phyloP scores from a whole-genome alignment of 2,329 filamentous ascomycete species.

The Mycosphaerella arachidis region DNA sequence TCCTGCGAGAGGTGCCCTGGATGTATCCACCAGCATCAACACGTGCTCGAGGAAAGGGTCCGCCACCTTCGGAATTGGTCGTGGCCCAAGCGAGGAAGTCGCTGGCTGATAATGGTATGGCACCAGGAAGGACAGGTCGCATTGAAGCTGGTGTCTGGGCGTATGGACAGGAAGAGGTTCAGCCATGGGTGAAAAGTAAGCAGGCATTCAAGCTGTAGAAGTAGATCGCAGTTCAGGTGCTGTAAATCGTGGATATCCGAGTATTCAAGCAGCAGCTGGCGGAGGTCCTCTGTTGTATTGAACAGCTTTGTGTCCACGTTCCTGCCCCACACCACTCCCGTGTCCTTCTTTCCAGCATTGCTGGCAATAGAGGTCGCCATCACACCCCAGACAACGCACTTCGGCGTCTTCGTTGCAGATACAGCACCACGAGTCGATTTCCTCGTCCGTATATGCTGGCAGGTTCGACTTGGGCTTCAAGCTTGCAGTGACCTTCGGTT shows the following conservation, averaged over 20 bases:
- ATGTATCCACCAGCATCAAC: slow-evolving; percentile 16
- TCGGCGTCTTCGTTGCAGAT: slow-evolving; percentile 78
- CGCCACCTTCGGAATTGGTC: slow-evolving; percentile 8
- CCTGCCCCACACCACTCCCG: slow-evolving; percentile 64
- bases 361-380: slow-evolving; percentile 66
- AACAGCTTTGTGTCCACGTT: slow-evolving; percentile 64
- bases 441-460: slow-evolving; percentile 58
- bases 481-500: slow-evolving; percentile 19
- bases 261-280: slow-evolving; percentile 5
- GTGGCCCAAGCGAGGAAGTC: slow-evolving; percentile 9
- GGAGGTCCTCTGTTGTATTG: slow-evolving; percentile 18
- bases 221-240: no score
- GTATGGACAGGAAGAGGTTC: neutral
- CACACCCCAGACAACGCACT: slow-evolving; percentile 68
- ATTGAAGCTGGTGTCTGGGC: neutral
- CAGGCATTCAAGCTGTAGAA: no score
- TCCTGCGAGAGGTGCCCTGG: slow-evolving; percentile 18
- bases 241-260: no score
- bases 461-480: slow-evolving; percentile 31
- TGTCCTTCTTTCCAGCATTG: slow-evolving; percentile 81
- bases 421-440: slow-evolving; percentile 72
- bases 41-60: slow-evolving; percentile 3
- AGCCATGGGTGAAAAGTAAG: neutral
- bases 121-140: neutral
- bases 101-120: slow-evolving; percentile 8